These are phyloP conservation scores for Aureobasidium sp. DNA, from an alignment of 2,329 filamentous ascomycete species.

Conservation along the genomic window DNA sequence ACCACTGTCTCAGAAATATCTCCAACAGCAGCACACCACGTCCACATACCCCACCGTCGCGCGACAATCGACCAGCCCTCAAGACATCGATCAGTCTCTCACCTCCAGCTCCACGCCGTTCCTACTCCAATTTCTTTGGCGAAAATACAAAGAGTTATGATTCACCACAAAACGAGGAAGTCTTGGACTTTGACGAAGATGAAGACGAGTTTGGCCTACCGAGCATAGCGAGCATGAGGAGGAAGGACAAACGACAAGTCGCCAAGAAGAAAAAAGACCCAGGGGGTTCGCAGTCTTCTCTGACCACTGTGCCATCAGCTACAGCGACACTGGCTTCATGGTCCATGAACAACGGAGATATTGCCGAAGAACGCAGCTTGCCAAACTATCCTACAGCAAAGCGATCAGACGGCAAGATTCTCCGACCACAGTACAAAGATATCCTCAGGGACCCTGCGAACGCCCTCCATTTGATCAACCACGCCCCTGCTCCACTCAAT, in stretches of 20 bases:
- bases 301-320: slow-evolving; percentile 7
- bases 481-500: slow-evolving; percentile 63
- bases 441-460: slow-evolving; percentile 82
- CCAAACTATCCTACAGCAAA: slow-evolving; percentile 80
- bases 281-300: slow-evolving; percentile 19
- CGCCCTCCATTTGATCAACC: slow-evolving; percentile 85
- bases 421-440: slow-evolving; percentile 95
- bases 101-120: slow-evolving; percentile 53
- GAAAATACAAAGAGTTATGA: slow-evolving; percentile 76
- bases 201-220: slow-evolving; percentile 94
- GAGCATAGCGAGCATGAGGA: slow-evolving; percentile 83
- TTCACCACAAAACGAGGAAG: slow-evolving; percentile 50
- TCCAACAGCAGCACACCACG: slow-evolving; percentile 42
- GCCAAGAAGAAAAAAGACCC: slow-evolving; percentile 37
- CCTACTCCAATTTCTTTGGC: slow-evolving; percentile 73
- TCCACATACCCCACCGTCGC: slow-evolving; percentile 67
- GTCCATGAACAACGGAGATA: slow-evolving; percentile 83
- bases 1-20: not conserved
- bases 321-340: slow-evolving; percentile 22
- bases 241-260: slow-evolving; percentile 48
- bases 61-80: slow-evolving; percentile 48
- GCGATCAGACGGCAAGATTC: slow-evolving; percentile 87
- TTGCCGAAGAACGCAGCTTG: slow-evolving; percentile 78
- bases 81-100: slow-evolving; percentile 43
- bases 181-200: slow-evolving; percentile 73